A percentile compares a stretch with the other conserved stretches of the same genome.
phyloP scores from a whole-genome alignment of 495 filamentous ascomycete genomes.

The Trichoderma erinaceum region DNA sequence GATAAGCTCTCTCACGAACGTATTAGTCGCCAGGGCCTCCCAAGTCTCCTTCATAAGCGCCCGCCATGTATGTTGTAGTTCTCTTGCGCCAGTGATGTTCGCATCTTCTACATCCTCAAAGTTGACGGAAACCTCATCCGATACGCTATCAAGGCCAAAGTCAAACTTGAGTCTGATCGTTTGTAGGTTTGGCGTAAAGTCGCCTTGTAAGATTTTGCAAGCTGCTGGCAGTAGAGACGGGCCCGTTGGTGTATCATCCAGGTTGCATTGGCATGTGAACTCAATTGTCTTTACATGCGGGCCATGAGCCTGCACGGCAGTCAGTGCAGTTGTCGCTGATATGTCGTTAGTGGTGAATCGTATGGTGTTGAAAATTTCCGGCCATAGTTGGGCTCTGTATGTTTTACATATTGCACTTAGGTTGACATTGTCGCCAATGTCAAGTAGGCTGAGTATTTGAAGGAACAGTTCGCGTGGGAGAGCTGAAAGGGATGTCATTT shows the following conservation, averaged over 20 bases:
- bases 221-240: background rate
- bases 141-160: background rate
- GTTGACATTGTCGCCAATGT: too few relatives aligned
- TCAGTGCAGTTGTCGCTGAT: background rate
- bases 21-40: background rate
- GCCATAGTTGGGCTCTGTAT: too few relatives aligned
- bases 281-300: background rate
- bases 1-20: background rate
- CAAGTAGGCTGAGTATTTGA: too few relatives aligned
- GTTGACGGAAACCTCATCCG: too few relatives aligned
- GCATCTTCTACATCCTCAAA: background rate
- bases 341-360: too few relatives aligned
- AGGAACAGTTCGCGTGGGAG: too few relatives aligned
- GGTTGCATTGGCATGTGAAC: background rate
- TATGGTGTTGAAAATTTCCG: too few relatives aligned
- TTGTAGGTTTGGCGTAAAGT: background rate
- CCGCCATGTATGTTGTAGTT: background rate
- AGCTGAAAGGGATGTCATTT: too few relatives aligned
- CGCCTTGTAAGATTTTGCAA: background rate
- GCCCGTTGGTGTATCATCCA: background rate
- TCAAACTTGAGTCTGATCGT: background rate
- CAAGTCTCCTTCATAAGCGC: background rate
- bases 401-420: too few relatives aligned
- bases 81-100: too few relatives aligned
- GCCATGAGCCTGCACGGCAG: background rate